Base-by-base conservation (phyloP, 495 filamentous ascomycete genomes). In the Parathielavia hyrcaniae region DNA sequence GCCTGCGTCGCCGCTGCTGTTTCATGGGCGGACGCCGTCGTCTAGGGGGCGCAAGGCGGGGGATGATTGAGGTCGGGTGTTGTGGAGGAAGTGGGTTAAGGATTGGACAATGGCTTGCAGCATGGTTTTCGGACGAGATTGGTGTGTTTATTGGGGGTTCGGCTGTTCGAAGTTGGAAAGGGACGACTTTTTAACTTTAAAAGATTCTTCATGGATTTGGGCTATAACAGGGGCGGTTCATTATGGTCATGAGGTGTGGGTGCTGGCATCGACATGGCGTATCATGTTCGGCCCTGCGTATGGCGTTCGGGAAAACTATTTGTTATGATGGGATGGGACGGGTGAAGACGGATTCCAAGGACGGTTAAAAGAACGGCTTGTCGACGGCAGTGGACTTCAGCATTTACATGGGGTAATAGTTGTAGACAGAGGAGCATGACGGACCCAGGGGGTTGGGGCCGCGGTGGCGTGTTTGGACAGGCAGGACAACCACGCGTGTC, bases 1-100 rank as follows among this genome's bases (percentile, higher is more conserved):
- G 44, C 87, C 88, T 0, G 70, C 79, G 1, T 88, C 86, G 32
- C 88, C 87, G 19, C 75, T 84, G 46, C 65, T 68, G 43, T 71
- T 76, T 66, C 77, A 83, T 46, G 67, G 69, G 20, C 73, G 85
- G 55, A 67, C 75, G 14, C 66, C 72, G 22, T 74, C 69, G 14
- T 65, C 70, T 23, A 67, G 71, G 44, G 71, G 69, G 10, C 75
- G 72, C 64, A 68, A 61, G 30, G 64, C 61, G 20, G n/a, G n/a
- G n/a, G 72, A 77, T 34, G 73, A 75, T 53, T 78, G 69, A 64
- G 35, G 4, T 26, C 8, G 10, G 32, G 8, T 2, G 3, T 19
- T 19, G 47, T 7, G 48, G 17, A 13, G 17, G 0, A 39, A 2
- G 30, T 11, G 7, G 51, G 40, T 45, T 19, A 6, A 11, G 51